Conservation (phyloP, 352 stramenopile species). For the Phytophthora brassicae region DNA sequence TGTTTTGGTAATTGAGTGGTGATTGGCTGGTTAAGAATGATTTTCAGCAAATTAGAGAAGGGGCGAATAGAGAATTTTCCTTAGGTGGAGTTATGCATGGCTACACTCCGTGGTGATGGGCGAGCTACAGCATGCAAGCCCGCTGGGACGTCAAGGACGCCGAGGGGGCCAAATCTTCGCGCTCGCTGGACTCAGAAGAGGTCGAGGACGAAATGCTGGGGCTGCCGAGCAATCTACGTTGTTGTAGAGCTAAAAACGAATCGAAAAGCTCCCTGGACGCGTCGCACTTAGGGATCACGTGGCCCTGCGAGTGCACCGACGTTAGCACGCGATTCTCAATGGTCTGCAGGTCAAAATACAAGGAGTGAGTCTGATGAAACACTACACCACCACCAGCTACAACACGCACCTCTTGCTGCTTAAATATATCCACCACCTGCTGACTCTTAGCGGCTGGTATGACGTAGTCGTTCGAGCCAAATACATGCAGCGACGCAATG, state of each 20-base stretch:
- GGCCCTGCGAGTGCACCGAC: conserved; percentile 69
- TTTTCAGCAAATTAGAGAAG: conserved; percentile 13
- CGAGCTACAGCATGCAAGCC: conserved; percentile 26
- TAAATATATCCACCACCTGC: conserved; percentile 69
- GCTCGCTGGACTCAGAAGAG: conserved; percentile 15
- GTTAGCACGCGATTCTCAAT: conserved; percentile 50
- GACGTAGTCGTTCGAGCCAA: conserved; percentile 80
- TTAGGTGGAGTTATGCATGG: conserved; percentile 31
- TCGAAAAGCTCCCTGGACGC: conserved; percentile 51
- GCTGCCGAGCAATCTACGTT: conserved; percentile 23
- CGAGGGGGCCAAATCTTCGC: conserved; percentile 22
- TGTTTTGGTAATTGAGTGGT: neutral
- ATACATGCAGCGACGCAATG: conserved; percentile 74
- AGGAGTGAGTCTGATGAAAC: neutral
- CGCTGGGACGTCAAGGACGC: conserved; percentile 19
- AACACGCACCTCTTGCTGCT: conserved; percentile 44
- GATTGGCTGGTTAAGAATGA: conserved; percentile 35
- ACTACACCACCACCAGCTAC: neutral
- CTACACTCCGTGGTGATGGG: conserved; percentile 17
- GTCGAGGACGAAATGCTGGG: conserved; percentile 26
- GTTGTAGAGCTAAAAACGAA: conserved; percentile 44
- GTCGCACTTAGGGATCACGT: conserved; percentile 80
- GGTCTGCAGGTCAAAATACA: conserved; percentile 25
- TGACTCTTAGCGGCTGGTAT: conserved; percentile 72
- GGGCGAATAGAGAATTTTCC: neutral